Conservation (phyloP, 2,329 filamentous ascomycete species). For the Coniochaeta pulveracea region DNA sequence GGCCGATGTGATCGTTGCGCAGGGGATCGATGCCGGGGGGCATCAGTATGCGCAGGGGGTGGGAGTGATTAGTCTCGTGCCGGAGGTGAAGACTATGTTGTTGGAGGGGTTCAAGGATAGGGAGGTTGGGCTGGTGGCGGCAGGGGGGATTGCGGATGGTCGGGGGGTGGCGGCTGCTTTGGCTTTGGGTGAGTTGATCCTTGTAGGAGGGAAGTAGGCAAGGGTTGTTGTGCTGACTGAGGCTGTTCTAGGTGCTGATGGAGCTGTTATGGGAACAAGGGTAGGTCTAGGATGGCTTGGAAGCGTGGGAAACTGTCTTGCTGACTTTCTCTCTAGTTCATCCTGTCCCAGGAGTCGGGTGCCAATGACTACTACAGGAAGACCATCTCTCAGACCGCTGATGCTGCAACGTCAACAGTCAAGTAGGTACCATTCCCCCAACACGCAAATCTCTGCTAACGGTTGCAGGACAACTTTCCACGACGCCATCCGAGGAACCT, state of each 20-base stretch:
- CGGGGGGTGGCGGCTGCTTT: conserved; percentile 43
- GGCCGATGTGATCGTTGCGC: conserved; percentile 48
- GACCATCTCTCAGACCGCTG: conserved; percentile 25
- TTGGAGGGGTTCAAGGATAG: conserved; percentile 20
- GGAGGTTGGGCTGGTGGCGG: conserved; percentile 35
- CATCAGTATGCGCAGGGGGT: conserved; percentile 45
- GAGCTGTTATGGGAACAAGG: conserved; percentile 30
- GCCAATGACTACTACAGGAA: conserved; percentile 28
- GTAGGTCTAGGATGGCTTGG: conserved; percentile 6
- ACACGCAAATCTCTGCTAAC: not conserved
- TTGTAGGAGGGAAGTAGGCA: not conserved
- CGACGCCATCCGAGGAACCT: conserved; percentile 25
- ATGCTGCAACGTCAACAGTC: conserved; percentile 31
- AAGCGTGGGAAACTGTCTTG: not conserved
- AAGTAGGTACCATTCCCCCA: conserved; percentile 21
- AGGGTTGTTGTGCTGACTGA: not conserved
- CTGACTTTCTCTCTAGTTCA: conserved; percentile 29
- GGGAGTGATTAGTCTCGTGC: conserved; percentile 43
- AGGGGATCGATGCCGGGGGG: conserved; percentile 54
- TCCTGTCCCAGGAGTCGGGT: conserved; percentile 29
- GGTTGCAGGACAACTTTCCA: conserved; percentile 23
- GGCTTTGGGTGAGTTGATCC: conserved; percentile 31
- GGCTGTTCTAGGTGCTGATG: conserved; percentile 29
- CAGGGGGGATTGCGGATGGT: conserved; percentile 48
- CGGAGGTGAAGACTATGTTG: conserved; percentile 41